Evolutionary conservation across 1,139 yeast species (phyloP).

Genomic region (Yamadazyma siamensis): DNA sequence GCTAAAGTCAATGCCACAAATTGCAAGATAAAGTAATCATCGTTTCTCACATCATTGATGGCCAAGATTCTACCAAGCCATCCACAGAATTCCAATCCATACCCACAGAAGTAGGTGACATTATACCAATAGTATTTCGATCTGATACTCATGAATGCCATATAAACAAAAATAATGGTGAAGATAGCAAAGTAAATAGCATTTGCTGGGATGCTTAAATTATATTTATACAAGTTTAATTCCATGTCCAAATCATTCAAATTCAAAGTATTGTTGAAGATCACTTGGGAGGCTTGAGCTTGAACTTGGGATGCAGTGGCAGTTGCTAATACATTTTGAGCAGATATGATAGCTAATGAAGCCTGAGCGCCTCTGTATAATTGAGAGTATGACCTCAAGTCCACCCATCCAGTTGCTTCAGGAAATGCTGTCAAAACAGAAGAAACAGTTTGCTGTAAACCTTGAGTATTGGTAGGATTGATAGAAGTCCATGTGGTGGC

Average conservation of each 20-base stretch:
- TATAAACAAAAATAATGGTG: conserved; percentile 21
- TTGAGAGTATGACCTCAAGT: conserved; percentile 19
- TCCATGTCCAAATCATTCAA: conserved; percentile 26
- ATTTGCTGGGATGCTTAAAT: conserved; percentile 28
- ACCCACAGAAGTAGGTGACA: conserved; percentile 29
- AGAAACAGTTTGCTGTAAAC: conserved; percentile 14
- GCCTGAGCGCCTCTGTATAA: conserved; percentile 35
- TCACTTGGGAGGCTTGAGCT: conserved; percentile 30
- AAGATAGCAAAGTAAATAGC: conserved; percentile 29
- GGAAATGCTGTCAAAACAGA: conserved; percentile 15
- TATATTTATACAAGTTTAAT: conserved; percentile 18
- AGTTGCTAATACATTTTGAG: conserved; percentile 36
- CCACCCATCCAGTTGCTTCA: conserved; percentile 11
- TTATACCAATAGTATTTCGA: conserved; percentile 33
- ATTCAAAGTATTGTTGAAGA: conserved; percentile 32
- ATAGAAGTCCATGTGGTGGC: conserved; percentile 19
- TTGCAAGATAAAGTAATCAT: conserved; percentile 57
- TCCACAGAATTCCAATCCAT: conserved; percentile 50
- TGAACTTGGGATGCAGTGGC: conserved; percentile 29
- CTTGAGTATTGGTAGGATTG: conserved; percentile 20
- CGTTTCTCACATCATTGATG: conserved; percentile 37
- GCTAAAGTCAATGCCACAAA: conserved; percentile 71
- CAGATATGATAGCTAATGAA: conserved; percentile 31
- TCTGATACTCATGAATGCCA: conserved; percentile 16
- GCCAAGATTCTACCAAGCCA: conserved; percentile 61